Evolutionary conservation across 345 rosid species (phyloP), one percentile per base, ranked within the genome.

Genomic region (Populus alba): DNA sequence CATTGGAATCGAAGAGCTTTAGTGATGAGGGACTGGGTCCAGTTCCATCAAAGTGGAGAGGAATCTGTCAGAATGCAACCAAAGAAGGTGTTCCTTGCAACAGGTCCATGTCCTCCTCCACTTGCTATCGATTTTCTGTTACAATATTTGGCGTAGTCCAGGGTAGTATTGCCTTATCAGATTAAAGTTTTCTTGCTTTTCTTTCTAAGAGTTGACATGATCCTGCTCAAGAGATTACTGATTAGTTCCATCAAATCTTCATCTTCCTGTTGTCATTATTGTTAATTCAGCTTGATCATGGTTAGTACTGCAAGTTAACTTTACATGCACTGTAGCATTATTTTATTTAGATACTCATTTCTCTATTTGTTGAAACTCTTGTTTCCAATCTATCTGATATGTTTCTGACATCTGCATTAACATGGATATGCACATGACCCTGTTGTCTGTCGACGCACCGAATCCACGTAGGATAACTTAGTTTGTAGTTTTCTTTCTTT

Each of bases 21-120:
- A 76, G 81, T 76, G 92, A 88, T 29, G 86, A 88, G 69, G 91
- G 89, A 16, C 77, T 84, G 79, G 90, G 91, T 68, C 72, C 67
- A 27, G 73, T 88, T 69, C 94, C 94, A 8, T 77, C 88, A 53
- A 87, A 81, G 61, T 91, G 94, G 92, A 77, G 80, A 67, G 94
- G 94, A 43, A 70, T 39, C 38, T 91, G 94, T 78, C 81, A 86
- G 35, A 15, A 71, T 23, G 83, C 69, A 47, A 25, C 70, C 25
- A 33, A 62, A 74, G 80, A 62, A 11, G 79, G 59, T 35, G 75
- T 88, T 81, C 81, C 55, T 65, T 91, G 95, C 83, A 91, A 91
- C 82, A 88, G 90, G 95, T 90, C 45, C 63, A 15, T 6, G 47
- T 59, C 25, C 49, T 25, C 47, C 20, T 75, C 13, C 29, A 11